Conservation (phyloP, 2,329 filamentous ascomycete genomes). For the Penicillium italicum region DNA sequence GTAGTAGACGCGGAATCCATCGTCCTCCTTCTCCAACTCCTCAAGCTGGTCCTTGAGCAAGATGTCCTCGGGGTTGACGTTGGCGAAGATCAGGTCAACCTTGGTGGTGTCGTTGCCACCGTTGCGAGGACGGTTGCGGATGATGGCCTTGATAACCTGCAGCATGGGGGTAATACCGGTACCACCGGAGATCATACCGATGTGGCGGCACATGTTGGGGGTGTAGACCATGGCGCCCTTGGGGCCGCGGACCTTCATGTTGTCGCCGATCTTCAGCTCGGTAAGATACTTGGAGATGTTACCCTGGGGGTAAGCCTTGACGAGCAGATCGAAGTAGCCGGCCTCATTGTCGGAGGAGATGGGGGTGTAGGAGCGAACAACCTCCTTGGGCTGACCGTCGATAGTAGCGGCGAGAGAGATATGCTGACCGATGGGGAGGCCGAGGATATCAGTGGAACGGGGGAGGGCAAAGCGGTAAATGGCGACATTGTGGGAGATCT, state of each 20-base stretch:
- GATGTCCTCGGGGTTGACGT: constrained; percentile 90
- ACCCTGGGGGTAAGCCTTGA: constrained; percentile 96
- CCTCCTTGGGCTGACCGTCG: constrained; percentile 73
- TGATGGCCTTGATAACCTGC: constrained; percentile 87
- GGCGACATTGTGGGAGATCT: constrained; percentile 96
- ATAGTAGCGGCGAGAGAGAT: constrained; percentile 88
- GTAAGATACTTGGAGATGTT: constrained; percentile 96
- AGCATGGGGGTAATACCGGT: constrained; percentile 99
- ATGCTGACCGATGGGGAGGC: constrained; percentile 96
- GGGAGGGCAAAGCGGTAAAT: constrained; percentile 96
- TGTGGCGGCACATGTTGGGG: constrained; percentile 92
- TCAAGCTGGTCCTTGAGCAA: constrained; percentile 91
- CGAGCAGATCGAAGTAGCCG: constrained; percentile 91
- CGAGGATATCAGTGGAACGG: constrained; percentile 72
- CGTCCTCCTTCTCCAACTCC: constrained; percentile 69
- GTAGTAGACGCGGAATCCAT: constrained; percentile 83
- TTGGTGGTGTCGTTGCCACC: constrained; percentile 77
- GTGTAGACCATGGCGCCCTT: constrained; percentile 98
- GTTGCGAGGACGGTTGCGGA: constrained; percentile 64
- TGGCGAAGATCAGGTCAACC: constrained; percentile 94
- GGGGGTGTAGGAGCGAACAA: constrained; percentile 87
- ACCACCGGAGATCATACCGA: constrained; percentile 97
- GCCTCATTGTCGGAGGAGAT: constrained; percentile 85
- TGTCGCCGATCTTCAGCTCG: constrained; percentile 74
- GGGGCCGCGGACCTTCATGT: constrained; percentile 85